Evolutionary conservation across 2,329 filamentous ascomycete species (phyloP).

Genomic region (Grosmannia serpens): DNA sequence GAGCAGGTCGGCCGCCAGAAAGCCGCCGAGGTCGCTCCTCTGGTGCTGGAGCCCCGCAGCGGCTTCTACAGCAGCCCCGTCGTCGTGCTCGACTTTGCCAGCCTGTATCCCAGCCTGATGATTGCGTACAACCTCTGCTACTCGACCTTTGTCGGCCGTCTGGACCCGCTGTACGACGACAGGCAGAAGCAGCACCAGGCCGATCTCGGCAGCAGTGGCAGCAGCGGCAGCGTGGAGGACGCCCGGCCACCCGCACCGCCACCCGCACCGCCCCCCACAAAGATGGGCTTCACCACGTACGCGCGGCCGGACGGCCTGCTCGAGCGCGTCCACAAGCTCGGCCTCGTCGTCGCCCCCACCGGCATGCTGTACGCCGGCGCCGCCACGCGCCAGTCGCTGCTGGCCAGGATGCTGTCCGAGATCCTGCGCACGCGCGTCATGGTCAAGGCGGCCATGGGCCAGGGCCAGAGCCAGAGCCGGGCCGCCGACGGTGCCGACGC

Average conservation of each 20-base stretch:
- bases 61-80: constrained; percentile 86
- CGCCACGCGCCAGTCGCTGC: constrained; percentile 73
- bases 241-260: no score
- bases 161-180: constrained; percentile 24
- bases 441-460: constrained; percentile 87
- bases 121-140: constrained; percentile 99
- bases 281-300: constrained; percentile 91
- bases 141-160: constrained; percentile 83
- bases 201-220: not conserved
- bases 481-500: not conserved
- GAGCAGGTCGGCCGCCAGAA: constrained; percentile 93
- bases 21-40: constrained; percentile 80
- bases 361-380: constrained; percentile 91
- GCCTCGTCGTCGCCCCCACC: constrained; percentile 89
- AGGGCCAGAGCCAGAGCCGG: no score
- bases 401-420: constrained; percentile 94
- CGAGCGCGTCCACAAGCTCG: constrained; percentile 60
- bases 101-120: constrained; percentile 93
- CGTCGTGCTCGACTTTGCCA: constrained; percentile 90
- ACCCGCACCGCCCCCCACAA: constrained; percentile 39
- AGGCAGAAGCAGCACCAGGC: not conserved
- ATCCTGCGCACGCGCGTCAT: constrained; percentile 93
- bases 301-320: constrained; percentile 64
- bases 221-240: not conserved
- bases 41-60: constrained; percentile 96